phyloP scores from a whole-genome alignment of 2,329 filamentous ascomycete species.

The Xylaria sp. region DNA sequence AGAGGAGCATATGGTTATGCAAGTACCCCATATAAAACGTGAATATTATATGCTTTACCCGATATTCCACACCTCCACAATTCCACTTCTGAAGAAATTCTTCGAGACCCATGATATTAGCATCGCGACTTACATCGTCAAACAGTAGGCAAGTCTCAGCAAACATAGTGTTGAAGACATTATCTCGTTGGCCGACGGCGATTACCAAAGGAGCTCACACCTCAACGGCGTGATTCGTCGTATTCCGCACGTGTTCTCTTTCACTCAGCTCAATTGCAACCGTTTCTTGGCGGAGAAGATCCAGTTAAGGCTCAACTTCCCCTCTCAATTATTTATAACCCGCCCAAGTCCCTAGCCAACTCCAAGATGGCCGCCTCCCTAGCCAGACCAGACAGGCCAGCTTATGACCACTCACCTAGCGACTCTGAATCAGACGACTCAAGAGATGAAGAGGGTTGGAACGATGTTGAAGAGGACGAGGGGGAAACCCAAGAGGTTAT shows the following conservation, averaged over 20 bases:
- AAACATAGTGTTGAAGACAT: not conserved
- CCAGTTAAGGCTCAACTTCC: slow-evolving; percentile 19
- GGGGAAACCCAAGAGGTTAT: slow-evolving; percentile 69
- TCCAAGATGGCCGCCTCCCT: slow-evolving; percentile 32
- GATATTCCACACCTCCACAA: slow-evolving; percentile 39
- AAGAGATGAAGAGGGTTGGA: slow-evolving; percentile 60
- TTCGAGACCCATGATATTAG: slow-evolving; percentile 42
- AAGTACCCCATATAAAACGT: slow-evolving; percentile 28
- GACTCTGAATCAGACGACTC: slow-evolving; percentile 53
- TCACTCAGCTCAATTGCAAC: slow-evolving; percentile 3
- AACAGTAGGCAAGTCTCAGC: slow-evolving; percentile 3
- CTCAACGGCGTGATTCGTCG: not conserved
- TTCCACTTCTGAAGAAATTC: slow-evolving; percentile 43
- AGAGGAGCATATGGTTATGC: slow-evolving; percentile 26
- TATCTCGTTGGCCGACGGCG: not conserved
- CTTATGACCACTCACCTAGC: slow-evolving; percentile 39
- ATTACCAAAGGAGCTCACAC: not conserved
- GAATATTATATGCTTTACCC: slow-evolving; percentile 40
- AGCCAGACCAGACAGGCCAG: slow-evolving; percentile 9
- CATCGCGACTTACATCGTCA: slow-evolving; percentile 31
- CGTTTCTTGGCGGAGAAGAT: slow-evolving; percentile 23
- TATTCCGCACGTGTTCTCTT: not conserved
- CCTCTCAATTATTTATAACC: slow-evolving; percentile 10
- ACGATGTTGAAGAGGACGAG: slow-evolving; percentile 67
- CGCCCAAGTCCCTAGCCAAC: not conserved